Percentiles rank a stretch among this genome's conserved stretches.
These are phyloP conservation scores for Talaromyces sp. DNA, from an alignment of 2,329 filamentous ascomycete genomes.

Conservation along the genomic window DNA sequence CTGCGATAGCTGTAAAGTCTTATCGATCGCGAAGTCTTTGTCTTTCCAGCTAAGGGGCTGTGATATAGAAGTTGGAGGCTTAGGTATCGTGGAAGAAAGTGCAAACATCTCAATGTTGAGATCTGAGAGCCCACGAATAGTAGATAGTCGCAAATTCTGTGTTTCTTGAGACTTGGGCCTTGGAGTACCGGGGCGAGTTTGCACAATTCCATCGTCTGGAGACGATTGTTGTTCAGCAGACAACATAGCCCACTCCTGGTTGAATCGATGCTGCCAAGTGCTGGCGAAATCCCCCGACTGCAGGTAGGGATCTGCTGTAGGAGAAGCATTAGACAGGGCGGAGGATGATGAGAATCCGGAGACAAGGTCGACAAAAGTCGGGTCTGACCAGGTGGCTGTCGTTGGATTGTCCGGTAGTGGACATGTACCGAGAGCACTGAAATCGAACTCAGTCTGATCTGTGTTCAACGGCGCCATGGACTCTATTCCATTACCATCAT, in stretches of 20 bases:
- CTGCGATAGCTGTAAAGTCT: slow-evolving; percentile 14
- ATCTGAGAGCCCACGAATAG: not conserved
- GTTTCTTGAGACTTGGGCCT: not conserved
- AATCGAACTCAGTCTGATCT: slow-evolving; percentile 7
- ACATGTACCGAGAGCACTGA: slow-evolving; percentile 1
- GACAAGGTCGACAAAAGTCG: slow-evolving; percentile 3
- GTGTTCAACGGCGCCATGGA: slow-evolving; percentile 6
- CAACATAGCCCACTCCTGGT: slow-evolving; percentile 14
- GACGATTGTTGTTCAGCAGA: slow-evolving; percentile 5
- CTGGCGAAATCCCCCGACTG: not conserved
- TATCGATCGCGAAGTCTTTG: slow-evolving; percentile 14
- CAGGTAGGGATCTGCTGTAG: not conserved
- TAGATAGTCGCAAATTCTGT: slow-evolving; percentile 2
- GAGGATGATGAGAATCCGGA: not conserved
- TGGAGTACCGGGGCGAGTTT: not conserved
- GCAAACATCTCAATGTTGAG: slow-evolving; percentile 11
- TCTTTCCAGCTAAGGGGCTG: slow-evolving; percentile 14
- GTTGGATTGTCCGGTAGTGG: slow-evolving; percentile 4
- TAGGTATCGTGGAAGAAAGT: slow-evolving; percentile 6
- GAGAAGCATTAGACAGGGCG: not conserved
- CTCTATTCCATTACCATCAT: not conserved
- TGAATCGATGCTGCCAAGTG: slow-evolving; percentile 13
- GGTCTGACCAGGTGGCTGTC: slow-evolving; percentile 2
- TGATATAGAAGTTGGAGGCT: slow-evolving; percentile 10
- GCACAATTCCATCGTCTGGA: not conserved